phyloP scores from a whole-genome alignment of 805 yeast species.

The Maudiozyma pseudohumilis region DNA sequence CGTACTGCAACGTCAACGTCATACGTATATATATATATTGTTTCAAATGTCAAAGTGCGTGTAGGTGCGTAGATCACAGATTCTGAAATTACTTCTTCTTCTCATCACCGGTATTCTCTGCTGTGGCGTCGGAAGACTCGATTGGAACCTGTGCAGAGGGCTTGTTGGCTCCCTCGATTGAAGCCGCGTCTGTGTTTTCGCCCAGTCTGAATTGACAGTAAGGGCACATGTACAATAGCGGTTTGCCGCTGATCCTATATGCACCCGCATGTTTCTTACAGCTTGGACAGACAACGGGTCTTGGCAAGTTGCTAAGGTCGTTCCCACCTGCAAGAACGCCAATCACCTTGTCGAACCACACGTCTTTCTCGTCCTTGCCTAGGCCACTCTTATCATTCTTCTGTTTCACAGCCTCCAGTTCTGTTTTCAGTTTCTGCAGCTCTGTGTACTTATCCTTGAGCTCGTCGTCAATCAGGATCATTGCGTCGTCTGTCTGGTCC shows the following conservation, averaged over 20 bases:
- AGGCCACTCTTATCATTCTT: conserved; percentile 4
- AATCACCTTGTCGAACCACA: conserved; percentile 29
- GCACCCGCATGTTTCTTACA: conserved; percentile 20
- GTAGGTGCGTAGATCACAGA: no score
- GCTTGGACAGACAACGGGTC: conserved; percentile 18
- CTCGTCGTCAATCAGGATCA: conserved; percentile 36
- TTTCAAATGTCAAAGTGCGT: no score
- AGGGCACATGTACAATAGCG: conserved; percentile 22
- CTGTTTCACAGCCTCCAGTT: conserved; percentile 14
- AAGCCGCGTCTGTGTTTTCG: conserved; percentile 2
- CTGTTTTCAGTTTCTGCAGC: conserved; percentile 31
- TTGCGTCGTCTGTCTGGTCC: conserved; percentile 37
- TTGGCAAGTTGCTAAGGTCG: conserved; percentile 8
- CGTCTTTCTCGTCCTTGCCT: conserved; percentile 21
- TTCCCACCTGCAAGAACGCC: conserved; percentile 25
- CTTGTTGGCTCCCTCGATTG: no score
- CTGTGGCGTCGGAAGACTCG: no score
- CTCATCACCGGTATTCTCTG: no score
- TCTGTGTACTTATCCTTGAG: conserved; percentile 32
- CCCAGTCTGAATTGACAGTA: conserved; percentile 15
- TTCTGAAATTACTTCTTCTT: no score
- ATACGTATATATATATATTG: no score
- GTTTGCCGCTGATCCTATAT: conserved; percentile 16
- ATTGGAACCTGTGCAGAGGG: no score
- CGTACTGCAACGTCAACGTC: no score